Percentiles rank a stretch among this genome's conserved stretches.
phyloP scores from a whole-genome alignment of 2,329 filamentous ascomycete species.

The Diaporthe batatas region DNA sequence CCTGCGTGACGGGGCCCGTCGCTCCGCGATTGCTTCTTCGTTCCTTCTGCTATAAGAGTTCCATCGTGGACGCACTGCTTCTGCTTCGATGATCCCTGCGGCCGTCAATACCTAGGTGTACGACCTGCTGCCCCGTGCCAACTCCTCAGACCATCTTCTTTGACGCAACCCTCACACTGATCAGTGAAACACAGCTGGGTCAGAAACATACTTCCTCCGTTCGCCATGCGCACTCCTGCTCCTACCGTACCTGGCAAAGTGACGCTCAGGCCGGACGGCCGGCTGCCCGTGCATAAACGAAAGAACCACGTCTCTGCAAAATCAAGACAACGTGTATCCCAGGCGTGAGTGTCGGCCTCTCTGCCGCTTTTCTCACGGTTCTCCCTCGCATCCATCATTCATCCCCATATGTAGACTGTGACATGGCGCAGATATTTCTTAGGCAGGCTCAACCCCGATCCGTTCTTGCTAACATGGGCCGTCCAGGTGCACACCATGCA shows the following conservation, averaged over 20 bases:
- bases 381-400: background rate
- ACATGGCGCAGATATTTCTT: background rate
- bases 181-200: slow-evolving; percentile 5
- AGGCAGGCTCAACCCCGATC: background rate
- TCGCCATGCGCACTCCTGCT: slow-evolving; percentile 36
- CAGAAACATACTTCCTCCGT: background rate
- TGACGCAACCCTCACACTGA: slow-evolving; percentile 19
- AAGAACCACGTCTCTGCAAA: slow-evolving; percentile 62
- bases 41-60: slow-evolving; percentile 20
- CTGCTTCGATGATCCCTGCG: slow-evolving; percentile 22
- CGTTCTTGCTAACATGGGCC: slow-evolving; percentile 32
- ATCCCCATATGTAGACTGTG: background rate
- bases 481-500: slow-evolving; percentile 65
- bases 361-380: too few relatives aligned
- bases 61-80: slow-evolving; percentile 4
- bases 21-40: background rate
- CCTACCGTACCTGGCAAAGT: slow-evolving; percentile 1
- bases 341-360: slow-evolving; percentile 57
- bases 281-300: slow-evolving; percentile 64
- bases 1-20: slow-evolving; percentile 1
- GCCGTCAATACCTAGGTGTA: background rate
- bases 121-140: slow-evolving; percentile 22
- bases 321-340: slow-evolving; percentile 62
- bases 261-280: slow-evolving; percentile 44
- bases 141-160: slow-evolving; percentile 21